Base-by-base conservation (phyloP, 1,284 basidiomycete species). In the Ceratorhiza oryzae-sativae region DNA sequence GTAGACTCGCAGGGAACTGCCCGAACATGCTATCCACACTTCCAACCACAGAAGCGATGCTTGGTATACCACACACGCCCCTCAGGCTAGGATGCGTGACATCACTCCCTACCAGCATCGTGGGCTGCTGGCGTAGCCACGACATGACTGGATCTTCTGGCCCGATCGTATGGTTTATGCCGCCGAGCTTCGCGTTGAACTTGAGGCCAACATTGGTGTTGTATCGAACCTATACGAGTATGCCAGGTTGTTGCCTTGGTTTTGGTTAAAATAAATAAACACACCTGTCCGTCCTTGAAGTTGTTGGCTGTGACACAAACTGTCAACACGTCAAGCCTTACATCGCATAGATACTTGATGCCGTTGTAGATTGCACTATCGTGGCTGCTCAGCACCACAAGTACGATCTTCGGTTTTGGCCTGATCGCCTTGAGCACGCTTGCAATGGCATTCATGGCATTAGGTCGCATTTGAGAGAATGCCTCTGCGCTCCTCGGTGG, bases 41-140 rank as follows among this genome's bases (percentile, higher is more conserved):
- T 4, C 87, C 91, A 1, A 93, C 92, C 8, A 93, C 89, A 0
- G 91, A 92, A 0, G 91, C 91, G 74, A 94, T 86, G 0, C 90
- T 92, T 0, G 92, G 92, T 1, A 88, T 91, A 10, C 87, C 75
- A 27, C 72, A 71, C 68, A 68, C 30, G 49, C 73, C 74, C 10
- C 65, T 72, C 20, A 71, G 75, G 15, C 73, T 88, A 27, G 91
- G 90, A 79, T 93, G 92, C 0, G 91, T 92, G n/a, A 94, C 92
- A 77, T 94, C 91, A 80, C 92, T 91, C 6, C 92, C 92, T 32
- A 93, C 86, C 36, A 93, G 79, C 88, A 94, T 93, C 0, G 91
- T 93, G 4, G 87, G 82, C 74, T 78, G 79, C 72, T 82, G 76
- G 73, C 80, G 83, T 42, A 93, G 80, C 87, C 87, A 90, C 0